Evolutionary conservation across 257 asterid genomes (phyloP).

Genomic region (Paulownia fortunei): DNA sequence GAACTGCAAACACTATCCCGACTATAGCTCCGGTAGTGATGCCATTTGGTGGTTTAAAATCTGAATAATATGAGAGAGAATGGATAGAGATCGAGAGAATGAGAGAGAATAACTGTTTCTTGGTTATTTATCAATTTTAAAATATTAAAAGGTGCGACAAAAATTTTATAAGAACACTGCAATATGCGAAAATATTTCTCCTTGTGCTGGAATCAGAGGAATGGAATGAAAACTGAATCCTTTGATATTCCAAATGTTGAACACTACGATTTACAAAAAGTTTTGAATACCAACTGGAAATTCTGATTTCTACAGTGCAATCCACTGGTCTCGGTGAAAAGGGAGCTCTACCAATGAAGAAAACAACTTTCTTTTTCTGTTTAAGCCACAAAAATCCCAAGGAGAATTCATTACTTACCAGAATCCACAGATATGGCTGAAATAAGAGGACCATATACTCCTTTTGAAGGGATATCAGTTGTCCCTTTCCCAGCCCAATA

Average conservation of each 20-base stretch:
- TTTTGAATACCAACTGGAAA: neutral
- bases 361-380: neutral
- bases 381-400: neutral
- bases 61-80: slow-evolving; percentile 39
- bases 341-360: neutral
- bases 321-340: neutral
- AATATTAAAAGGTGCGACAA: neutral
- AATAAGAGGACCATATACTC: slow-evolving; percentile 91
- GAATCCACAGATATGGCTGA: slow-evolving; percentile 85
- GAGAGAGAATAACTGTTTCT: neutral
- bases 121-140: neutral
- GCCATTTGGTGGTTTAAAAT: slow-evolving; percentile 51
- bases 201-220: neutral
- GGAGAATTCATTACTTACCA: slow-evolving; percentile 42
- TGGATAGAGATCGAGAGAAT: neutral
- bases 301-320: neutral
- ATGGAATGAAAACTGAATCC: neutral
- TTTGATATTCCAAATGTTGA: no score
- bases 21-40: slow-evolving; percentile 51
- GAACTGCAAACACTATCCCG: slow-evolving; percentile 57
- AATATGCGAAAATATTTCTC: neutral
- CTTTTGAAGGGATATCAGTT: slow-evolving; percentile 59
- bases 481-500: slow-evolving; percentile 98
- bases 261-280: no score
- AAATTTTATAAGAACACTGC: neutral